These are phyloP conservation scores for Diaporthe batatas DNA, from an alignment of 2,329 filamentous ascomycete species.

Conservation along the genomic window DNA sequence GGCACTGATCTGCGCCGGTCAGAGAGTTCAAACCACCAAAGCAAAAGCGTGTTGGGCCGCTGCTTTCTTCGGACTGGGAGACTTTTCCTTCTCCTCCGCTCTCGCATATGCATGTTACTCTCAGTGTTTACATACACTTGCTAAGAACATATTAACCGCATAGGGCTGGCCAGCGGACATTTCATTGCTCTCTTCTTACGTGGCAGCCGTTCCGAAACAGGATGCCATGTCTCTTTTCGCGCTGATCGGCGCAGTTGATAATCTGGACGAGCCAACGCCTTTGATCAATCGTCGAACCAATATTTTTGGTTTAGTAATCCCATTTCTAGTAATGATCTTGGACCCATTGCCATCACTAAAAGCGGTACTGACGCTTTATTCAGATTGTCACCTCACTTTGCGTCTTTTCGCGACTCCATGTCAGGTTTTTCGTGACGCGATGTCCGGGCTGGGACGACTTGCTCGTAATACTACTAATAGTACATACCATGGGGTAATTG, in stretches of 20 bases:
- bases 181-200: neutral
- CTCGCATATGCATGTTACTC: neutral
- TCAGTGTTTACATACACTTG: neutral
- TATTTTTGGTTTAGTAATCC: slow-evolving; percentile 35
- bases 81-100: neutral
- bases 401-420: slow-evolving; percentile 30
- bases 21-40: neutral
- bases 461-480: slow-evolving; percentile 33
- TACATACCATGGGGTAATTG: neutral
- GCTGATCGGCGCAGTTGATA: slow-evolving; percentile 35
- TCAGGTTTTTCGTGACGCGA: slow-evolving; percentile 40
- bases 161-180: neutral
- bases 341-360: too few relatives aligned
- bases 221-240: slow-evolving; percentile 40
- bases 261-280: slow-evolving; percentile 38
- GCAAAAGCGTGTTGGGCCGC: neutral
- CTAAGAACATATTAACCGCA: neutral
- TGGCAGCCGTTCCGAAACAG: slow-evolving; percentile 13
- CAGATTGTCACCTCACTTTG: slow-evolving; percentile 35
- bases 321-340: slow-evolving; percentile 16
- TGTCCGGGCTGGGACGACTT: slow-evolving; percentile 40
- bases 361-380: neutral
- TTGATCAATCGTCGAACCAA: slow-evolving; percentile 32
- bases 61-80: neutral
- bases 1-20: slow-evolving; percentile 11